A percentile compares a stretch with the other conserved stretches of the same genome.
These are phyloP conservation scores for Alternaria solani DNA, from an alignment of 2,329 filamentous ascomycete genomes.

Conservation along the genomic window DNA sequence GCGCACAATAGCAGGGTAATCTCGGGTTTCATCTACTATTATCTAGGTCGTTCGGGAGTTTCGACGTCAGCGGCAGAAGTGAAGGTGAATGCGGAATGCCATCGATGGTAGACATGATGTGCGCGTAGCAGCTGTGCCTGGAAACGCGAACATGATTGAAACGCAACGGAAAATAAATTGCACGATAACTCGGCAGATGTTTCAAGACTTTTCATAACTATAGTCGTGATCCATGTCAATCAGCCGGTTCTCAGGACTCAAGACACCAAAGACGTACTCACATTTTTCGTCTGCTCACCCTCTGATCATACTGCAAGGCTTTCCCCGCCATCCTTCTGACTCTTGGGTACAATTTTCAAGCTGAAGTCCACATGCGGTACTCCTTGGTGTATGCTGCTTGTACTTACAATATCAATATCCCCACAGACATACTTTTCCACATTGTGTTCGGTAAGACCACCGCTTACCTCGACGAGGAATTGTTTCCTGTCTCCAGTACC, in stretches of 20 bases:
- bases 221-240: neutral
- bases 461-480: slow-evolving; percentile 88
- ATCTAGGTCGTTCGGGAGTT: neutral
- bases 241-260: neutral
- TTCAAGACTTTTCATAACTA: neutral
- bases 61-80: neutral
- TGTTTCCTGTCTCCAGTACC: slow-evolving; percentile 68
- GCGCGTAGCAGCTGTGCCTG: neutral
- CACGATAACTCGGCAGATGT: neutral
- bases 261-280: neutral
- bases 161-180: neutral
- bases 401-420: slow-evolving; percentile 96
- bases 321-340: slow-evolving; percentile 31
- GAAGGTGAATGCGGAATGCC: slow-evolving; percentile 1
- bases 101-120: neutral
- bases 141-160: neutral
- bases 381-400: slow-evolving; percentile 95
- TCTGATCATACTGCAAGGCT: slow-evolving; percentile 16
- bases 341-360: slow-evolving; percentile 76
- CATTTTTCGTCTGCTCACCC: too few species aligned
- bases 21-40: neutral
- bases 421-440: slow-evolving; percentile 77
- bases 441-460: slow-evolving; percentile 85
- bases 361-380: slow-evolving; percentile 95
- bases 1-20: slow-evolving; percentile 13